These are phyloP conservation scores for Aspergillus bombycis DNA, from an alignment of 2,329 filamentous ascomycete species.

Conservation along the genomic window DNA sequence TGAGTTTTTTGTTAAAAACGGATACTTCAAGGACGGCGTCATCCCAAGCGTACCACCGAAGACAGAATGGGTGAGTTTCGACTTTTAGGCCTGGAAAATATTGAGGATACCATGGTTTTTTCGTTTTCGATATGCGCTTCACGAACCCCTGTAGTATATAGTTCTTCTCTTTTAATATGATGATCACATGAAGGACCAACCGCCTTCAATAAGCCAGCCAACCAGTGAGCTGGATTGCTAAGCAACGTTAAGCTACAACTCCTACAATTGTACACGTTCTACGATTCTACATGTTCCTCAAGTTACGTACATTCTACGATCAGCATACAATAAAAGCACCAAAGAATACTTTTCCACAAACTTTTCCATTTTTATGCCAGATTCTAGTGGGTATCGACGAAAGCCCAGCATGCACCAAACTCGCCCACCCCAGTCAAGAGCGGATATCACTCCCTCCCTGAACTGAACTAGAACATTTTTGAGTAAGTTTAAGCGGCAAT, in stretches of 20 bases:
- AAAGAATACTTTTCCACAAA: slow-evolving; percentile 32
- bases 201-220: not conserved
- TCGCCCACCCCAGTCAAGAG: slow-evolving; percentile 23
- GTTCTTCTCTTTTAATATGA: slow-evolving; percentile 3
- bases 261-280: not conserved
- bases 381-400: slow-evolving; percentile 36
- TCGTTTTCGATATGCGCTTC: not conserved
- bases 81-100: slow-evolving; percentile 58
- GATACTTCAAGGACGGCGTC: slow-evolving; percentile 68
- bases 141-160: slow-evolving; percentile 1
- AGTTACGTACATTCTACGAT: not conserved
- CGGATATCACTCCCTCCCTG: slow-evolving; percentile 30
- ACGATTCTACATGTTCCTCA: not conserved
- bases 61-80: slow-evolving; percentile 73
- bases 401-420: slow-evolving; percentile 17
- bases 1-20: slow-evolving; percentile 64
- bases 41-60: slow-evolving; percentile 80
- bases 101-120: not conserved
- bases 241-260: not conserved
- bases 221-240: not conserved
- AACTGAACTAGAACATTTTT: slow-evolving; percentile 24
- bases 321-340: too few species aligned
- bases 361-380: slow-evolving; percentile 35
- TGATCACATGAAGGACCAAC: not conserved
- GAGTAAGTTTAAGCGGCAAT: slow-evolving; percentile 52